Conservation (phyloP, 2,329 filamentous ascomycete species). For the Apiospora kogelbergensis region DNA sequence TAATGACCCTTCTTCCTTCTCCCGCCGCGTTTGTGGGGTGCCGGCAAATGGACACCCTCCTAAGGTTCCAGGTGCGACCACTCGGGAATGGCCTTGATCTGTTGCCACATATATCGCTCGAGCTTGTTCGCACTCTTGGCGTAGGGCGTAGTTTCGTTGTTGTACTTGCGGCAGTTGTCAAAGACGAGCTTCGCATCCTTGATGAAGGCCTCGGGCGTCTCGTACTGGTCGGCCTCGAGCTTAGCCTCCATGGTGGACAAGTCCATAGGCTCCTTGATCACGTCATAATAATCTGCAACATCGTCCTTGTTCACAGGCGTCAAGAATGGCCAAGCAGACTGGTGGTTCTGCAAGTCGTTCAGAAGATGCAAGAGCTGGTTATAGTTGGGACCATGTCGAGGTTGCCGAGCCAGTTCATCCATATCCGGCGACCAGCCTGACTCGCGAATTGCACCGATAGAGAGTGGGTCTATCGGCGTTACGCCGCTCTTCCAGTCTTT, state of each 20-base stretch:
- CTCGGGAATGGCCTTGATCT: conserved; percentile 88
- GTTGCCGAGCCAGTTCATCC: conserved; percentile 93
- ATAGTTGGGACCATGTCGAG: conserved; percentile 94
- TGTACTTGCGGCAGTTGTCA: conserved; percentile 93
- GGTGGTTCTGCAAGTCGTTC: conserved; percentile 93
- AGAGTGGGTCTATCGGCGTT: conserved; percentile 77
- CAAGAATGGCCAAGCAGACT: conserved; percentile 90
- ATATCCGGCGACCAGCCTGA: conserved; percentile 97
- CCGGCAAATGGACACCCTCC: conserved; percentile 12
- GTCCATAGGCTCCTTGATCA: conserved; percentile 98
- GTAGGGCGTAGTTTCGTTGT: conserved; percentile 92
- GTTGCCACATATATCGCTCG: conserved; percentile 92
- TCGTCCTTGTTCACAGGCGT: conserved; percentile 93
- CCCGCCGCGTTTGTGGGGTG: not conserved
- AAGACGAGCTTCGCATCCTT: conserved; percentile 87
- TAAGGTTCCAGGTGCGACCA: conserved; percentile 69
- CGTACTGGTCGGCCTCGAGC: conserved; percentile 90
- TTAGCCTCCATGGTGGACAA: conserved; percentile 93
- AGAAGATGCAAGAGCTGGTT: conserved; percentile 90
- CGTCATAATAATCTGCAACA: conserved; percentile 97
- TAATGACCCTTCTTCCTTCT: conserved; percentile 2
- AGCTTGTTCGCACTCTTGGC: conserved; percentile 93
- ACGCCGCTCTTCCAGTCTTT: conserved; percentile 80
- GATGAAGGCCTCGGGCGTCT: conserved; percentile 89
- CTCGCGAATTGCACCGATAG: conserved; percentile 83